A percentile compares a stretch with the other conserved stretches of the same genome.
These are phyloP conservation scores for Coemansia sp. DNA, from an alignment of 192 early-diverging fungal genomes.

Conservation along the genomic window DNA sequence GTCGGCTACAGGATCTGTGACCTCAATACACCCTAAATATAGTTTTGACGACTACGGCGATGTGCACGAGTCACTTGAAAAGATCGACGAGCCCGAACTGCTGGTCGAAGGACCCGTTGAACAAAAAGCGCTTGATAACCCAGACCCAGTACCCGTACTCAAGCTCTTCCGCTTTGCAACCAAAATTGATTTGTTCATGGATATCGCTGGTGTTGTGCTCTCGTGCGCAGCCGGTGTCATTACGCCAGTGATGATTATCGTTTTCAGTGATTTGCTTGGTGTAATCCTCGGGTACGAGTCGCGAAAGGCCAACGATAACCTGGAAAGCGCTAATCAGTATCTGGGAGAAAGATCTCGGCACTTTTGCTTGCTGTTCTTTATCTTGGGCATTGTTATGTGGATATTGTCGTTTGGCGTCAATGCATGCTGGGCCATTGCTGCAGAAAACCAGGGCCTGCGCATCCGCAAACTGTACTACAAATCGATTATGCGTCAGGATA, in stretches of 20 bases:
- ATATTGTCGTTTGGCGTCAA: slow-evolving; percentile 37
- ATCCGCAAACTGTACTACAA: slow-evolving; percentile 78
- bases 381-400: slow-evolving; percentile 46
- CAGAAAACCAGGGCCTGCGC: slow-evolving; percentile 68
- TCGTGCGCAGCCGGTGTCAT: slow-evolving; percentile 48
- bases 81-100: slow-evolving; percentile 11
- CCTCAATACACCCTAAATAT: slow-evolving; percentile 5
- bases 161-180: slow-evolving; percentile 74
- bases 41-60: not conserved
- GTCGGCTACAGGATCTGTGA: slow-evolving; percentile 7
- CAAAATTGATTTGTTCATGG: slow-evolving; percentile 58
- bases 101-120: slow-evolving; percentile 7
- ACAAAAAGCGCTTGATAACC: not conserved
- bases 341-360: slow-evolving; percentile 38
- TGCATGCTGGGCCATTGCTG: slow-evolving; percentile 48
- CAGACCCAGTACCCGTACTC: slow-evolving; percentile 50
- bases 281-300: slow-evolving; percentile 14
- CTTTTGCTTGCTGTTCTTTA: slow-evolving; percentile 44
- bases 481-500: slow-evolving; percentile 85
- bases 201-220: slow-evolving; percentile 49
- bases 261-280: slow-evolving; percentile 17
- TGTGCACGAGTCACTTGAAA: slow-evolving; percentile 1
- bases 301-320: not conserved
- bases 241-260: slow-evolving; percentile 35
- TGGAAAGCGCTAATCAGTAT: slow-evolving; percentile 22